Evolutionary conservation across 306 rosid species (phyloP), one percentile per base, ranked within the genome.

Genomic region (Cicer judaicum): DNA sequence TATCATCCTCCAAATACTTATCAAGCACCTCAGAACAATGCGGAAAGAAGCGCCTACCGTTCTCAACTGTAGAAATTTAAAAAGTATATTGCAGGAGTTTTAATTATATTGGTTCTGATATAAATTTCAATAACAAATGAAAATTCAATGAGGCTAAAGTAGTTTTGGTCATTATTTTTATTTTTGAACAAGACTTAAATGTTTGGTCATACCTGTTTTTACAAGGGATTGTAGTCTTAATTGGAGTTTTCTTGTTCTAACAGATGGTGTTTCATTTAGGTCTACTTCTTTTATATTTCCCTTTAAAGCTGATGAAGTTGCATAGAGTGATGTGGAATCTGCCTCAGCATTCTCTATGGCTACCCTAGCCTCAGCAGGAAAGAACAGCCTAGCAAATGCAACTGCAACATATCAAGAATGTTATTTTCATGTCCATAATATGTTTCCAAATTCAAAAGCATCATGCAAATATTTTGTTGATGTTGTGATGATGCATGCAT

Each of bases 1-100:
- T 86, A 24, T 90, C 93, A 1, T 90, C 90, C 0, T 89, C 93
- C 10, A 95, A 82, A 79, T 89, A 88, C 71, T 80, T 88, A 62
- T 95, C 98, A 16, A 95, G 88, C 83, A 90, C 93, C 68, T 90
- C 97, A 11, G 99, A 95, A 83, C 99, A 95, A 82, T 86, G 87
- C 18, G 99, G 98, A 79, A 95, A 95, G 87, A 64, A 95, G 10
- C 89, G 96, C 62, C 92, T 85, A 3, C 99, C 99, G 49, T 76
- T 86, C 75, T 87, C 89, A 78, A 95, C 99, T 92, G 93, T 2
- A 70, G 21, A 85, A 74, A 29, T 64, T 73, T 47, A 63, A 71
- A 79, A 56, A 0, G 8, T 16, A 46, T n/a, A 71, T 65, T 68
- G 73, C 64, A 42, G 48, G 5, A 73, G 66, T 52, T 60, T 66